Conservation (phyloP, 2,329 filamentous ascomycete species). For the Beauveria sp. region DNA sequence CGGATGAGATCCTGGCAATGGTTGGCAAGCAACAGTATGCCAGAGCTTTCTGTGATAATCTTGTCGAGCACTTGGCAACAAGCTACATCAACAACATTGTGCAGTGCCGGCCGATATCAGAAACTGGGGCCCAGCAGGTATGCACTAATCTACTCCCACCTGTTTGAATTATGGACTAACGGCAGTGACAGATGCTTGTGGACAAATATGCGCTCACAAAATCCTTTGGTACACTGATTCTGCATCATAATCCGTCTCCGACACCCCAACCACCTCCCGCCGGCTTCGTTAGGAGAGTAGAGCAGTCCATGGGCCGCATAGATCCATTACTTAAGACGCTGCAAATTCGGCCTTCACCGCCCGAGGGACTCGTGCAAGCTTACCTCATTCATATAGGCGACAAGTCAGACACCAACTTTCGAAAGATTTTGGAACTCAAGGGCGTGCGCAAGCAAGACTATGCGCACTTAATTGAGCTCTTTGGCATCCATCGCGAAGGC, state of each 20-base stretch:
- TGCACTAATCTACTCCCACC: constrained; percentile 9
- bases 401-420: constrained; percentile 88
- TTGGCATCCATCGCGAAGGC: constrained; percentile 70
- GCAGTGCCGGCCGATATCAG: constrained; percentile 82
- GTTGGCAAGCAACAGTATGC: constrained; percentile 91
- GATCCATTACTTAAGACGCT: constrained; percentile 93
- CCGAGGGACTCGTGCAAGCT: constrained; percentile 90
- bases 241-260: constrained; percentile 46
- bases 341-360: constrained; percentile 83
- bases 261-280: constrained; percentile 35
- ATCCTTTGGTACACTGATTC: constrained; percentile 63
- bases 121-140: constrained; percentile 88
- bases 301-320: constrained; percentile 74
- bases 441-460: constrained; percentile 83
- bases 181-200: constrained; percentile 66
- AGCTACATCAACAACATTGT: constrained; percentile 79
- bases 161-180: constrained; percentile 16
- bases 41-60: constrained; percentile 86
- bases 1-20: constrained; percentile 66
- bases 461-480: constrained; percentile 75
- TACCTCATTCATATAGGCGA: constrained; percentile 97
- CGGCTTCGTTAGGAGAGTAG: constrained; percentile 79
- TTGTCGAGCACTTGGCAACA: constrained; percentile 80
- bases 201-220: constrained; percentile 90
- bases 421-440: constrained; percentile 92